phyloP scores from a whole-genome alignment of 1,284 basidiomycete species.

The Fomitopsis schrenkii region DNA sequence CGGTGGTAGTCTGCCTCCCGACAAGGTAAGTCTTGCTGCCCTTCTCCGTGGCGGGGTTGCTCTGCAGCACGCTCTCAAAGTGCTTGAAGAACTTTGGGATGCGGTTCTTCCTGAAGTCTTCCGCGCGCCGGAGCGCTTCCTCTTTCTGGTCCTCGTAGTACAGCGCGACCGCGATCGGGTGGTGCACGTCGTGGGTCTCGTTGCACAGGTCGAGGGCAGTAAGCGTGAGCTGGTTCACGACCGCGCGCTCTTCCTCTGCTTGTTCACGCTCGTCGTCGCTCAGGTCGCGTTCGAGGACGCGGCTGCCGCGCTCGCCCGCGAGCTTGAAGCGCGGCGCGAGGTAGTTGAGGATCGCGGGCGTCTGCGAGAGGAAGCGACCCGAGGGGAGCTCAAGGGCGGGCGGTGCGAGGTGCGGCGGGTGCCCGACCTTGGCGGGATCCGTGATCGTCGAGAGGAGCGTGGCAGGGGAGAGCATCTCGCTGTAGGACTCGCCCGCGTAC shows the following conservation, averaged over 20 bases:
- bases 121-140: conserved; percentile 26
- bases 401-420: conserved; percentile 33
- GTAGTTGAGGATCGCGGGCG: conserved; percentile 38
- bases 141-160: conserved; percentile 51
- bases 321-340: conserved; percentile 36
- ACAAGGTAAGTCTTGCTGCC: conserved; percentile 29
- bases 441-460: conserved; percentile 17
- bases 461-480: conserved; percentile 23
- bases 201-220: conserved; percentile 40
- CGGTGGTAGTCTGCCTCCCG: conserved; percentile 36
- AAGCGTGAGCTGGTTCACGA: conserved; percentile 37
- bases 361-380: conserved; percentile 33
- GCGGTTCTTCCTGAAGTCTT: conserved; percentile 36
- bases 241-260: conserved; percentile 25
- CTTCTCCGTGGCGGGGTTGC: conserved; percentile 26
- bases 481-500: conserved; percentile 33
- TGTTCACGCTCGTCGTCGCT: conserved; percentile 18
- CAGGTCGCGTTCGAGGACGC: conserved; percentile 15
- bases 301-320: conserved; percentile 24
- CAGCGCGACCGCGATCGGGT: conserved; percentile 30
- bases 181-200: conserved; percentile 36
- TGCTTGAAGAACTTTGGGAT: conserved; percentile 45
- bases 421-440: conserved; percentile 15
- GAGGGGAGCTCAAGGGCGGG: conserved; percentile 33
- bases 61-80: conserved; percentile 34